Conservation (phyloP, 805 yeast genomes). For the Candida incommunis region DNA sequence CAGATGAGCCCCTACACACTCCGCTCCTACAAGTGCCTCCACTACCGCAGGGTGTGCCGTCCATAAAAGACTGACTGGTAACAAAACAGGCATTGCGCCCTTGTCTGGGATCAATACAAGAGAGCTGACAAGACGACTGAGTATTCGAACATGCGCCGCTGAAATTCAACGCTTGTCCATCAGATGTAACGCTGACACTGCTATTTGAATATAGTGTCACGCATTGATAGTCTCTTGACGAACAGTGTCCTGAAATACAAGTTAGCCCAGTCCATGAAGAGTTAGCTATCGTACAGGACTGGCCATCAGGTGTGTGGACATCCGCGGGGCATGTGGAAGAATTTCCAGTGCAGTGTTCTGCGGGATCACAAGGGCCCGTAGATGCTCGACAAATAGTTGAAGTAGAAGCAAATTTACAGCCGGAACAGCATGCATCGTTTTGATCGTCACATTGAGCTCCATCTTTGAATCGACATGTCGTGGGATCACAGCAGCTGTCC, state of each 20-base stretch:
- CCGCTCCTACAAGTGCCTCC: constrained; percentile 18
- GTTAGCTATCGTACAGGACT: constrained; percentile 11
- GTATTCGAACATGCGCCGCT: constrained; percentile 16
- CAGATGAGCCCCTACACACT: not conserved
- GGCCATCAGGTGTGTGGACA: constrained; percentile 16
- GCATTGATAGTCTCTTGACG: constrained; percentile 24
- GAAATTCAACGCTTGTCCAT: constrained; percentile 13
- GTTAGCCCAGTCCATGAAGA: constrained; percentile 7
- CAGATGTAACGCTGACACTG: constrained; percentile 6
- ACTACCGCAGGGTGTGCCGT: constrained; percentile 22
- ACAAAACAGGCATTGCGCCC: constrained; percentile 14
- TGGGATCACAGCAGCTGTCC: constrained; percentile 21
- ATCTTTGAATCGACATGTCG: constrained; percentile 17
- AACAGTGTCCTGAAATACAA: constrained; percentile 23
- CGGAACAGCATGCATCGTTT: constrained; percentile 20
- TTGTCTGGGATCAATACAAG: constrained; percentile 15
- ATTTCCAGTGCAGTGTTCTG: constrained; percentile 22
- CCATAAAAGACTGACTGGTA: constrained; percentile 19
- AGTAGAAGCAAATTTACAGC: constrained; percentile 18
- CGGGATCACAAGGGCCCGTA: constrained; percentile 22
- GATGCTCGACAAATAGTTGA: constrained; percentile 18
- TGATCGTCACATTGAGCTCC: constrained; percentile 20
- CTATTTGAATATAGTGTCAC: constrained; percentile 14
- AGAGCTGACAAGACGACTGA: constrained; percentile 15
- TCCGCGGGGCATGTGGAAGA: constrained; percentile 20